Percentiles rank a stretch among this genome's conserved stretches.
phyloP scores from a whole-genome alignment of 352 stramenopile genomes.

The Pythium aquatile region DNA sequence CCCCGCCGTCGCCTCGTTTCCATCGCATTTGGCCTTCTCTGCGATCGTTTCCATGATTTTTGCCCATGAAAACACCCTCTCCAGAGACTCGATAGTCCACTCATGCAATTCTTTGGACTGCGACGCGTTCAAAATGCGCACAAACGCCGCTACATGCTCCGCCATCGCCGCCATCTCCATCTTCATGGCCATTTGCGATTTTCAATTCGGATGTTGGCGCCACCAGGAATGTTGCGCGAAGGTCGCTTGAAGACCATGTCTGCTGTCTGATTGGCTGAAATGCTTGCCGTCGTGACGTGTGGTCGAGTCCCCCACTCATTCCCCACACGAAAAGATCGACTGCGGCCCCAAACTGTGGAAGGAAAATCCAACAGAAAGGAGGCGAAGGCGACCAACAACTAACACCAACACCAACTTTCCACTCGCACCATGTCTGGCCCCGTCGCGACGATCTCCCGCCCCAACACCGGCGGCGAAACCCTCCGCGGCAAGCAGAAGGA shows the following conservation, averaged over 20 bases:
- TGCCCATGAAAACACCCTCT: conserved; percentile 24
- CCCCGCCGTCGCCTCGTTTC: neutral
- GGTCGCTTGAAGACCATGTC: conserved; percentile 18
- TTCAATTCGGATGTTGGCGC: neutral
- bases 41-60: conserved; percentile 21
- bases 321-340: conserved; percentile 29
- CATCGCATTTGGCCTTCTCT: conserved; percentile 8
- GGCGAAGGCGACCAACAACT: conserved; percentile 7
- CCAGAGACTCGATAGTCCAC: conserved; percentile 24
- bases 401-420: conserved; percentile 4
- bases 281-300: conserved; percentile 13
- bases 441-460: conserved; percentile 60
- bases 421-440: conserved; percentile 23
- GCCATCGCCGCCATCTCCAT: conserved; percentile 9
- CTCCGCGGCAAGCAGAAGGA: conserved; percentile 93
- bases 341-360: conserved; percentile 26
- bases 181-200: conserved; percentile 3
- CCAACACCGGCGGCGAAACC: conserved; percentile 57
- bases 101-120: conserved; percentile 25
- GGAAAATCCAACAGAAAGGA: conserved; percentile 22
- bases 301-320: conserved; percentile 24
- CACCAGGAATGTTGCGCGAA: conserved; percentile 29
- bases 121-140: conserved; percentile 26
- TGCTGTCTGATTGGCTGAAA: conserved; percentile 30
- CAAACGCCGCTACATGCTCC: conserved; percentile 24